Evolutionary conservation across 1,139 yeast species (phyloP).

Genomic region (Kazachstania sp.): DNA sequence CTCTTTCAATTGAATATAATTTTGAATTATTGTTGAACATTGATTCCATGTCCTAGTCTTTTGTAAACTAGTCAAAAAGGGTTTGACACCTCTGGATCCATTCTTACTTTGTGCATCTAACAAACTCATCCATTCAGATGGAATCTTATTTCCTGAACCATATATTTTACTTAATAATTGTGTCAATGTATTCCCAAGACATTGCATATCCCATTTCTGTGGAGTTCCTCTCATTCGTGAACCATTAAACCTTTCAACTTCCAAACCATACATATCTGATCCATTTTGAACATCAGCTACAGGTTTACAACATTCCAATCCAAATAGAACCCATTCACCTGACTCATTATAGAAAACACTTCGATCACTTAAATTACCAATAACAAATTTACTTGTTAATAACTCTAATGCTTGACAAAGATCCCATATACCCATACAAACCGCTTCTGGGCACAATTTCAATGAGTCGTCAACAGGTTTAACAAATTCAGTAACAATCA

Average conservation of each 20-base stretch:
- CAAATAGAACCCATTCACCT: constrained; percentile 84
- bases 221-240: not conserved
- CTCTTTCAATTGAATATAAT: constrained; percentile 15
- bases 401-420: constrained; percentile 5
- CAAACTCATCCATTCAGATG: not conserved
- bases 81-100: not conserved
- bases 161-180: not conserved
- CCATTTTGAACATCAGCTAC: not conserved
- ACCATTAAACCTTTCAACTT: not conserved
- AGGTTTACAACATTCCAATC: constrained; percentile 54
- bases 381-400: constrained; percentile 36
- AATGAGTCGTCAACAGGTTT: constrained; percentile 39
- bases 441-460: constrained; percentile 5
- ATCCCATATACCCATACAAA: constrained; percentile 7
- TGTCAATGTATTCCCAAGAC: not conserved
- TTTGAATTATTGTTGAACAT: not conserved
- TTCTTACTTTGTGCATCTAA: not conserved
- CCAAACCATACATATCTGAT: constrained; percentile 35
- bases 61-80: constrained; percentile 17
- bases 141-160: not conserved
- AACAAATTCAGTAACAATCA: constrained; percentile 71
- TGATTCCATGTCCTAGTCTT: constrained; percentile 18
- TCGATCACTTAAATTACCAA: constrained; percentile 52
- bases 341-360: constrained; percentile 55
- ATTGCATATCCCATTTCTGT: not conserved